Percentiles rank a stretch among this genome's conserved stretches.
Conservation (phyloP, 2,329 filamentous ascomycete species). For the Dothidotthia symphoricarpi region DNA sequence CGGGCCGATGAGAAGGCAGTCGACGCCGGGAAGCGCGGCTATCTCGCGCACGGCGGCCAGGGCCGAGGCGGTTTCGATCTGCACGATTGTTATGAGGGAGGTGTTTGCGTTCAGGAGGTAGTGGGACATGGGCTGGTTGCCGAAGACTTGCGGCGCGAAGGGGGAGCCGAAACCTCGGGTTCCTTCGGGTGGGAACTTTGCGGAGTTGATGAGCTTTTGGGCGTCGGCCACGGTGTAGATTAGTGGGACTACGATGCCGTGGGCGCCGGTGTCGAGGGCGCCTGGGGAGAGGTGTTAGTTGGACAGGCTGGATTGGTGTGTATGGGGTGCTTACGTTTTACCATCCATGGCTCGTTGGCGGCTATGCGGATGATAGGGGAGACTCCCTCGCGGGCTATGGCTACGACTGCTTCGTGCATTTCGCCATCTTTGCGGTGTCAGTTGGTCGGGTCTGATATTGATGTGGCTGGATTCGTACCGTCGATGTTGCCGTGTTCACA, state of each 20-base stretch:
- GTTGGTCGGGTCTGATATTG: too few relatives aligned
- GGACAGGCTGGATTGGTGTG: too few relatives aligned
- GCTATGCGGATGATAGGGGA: slow-evolving; percentile 51
- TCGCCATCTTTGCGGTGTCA: slow-evolving; percentile 41
- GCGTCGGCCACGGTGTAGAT: slow-evolving; percentile 56
- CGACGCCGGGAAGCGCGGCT: slow-evolving; percentile 53
- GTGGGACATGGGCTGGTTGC: slow-evolving; percentile 43
- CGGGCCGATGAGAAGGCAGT: slow-evolving; percentile 55
- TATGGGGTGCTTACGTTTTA: slow-evolving; percentile 52
- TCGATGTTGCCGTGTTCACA: slow-evolving; percentile 58
- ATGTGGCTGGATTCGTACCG: too few relatives aligned
- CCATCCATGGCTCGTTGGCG: slow-evolving; percentile 61
- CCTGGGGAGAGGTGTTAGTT: slow-evolving; percentile 26
- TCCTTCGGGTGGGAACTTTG: slow-evolving; percentile 58
- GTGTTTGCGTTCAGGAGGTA: slow-evolving; percentile 58
- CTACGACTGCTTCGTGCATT: slow-evolving; percentile 57
- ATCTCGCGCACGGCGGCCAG: slow-evolving; percentile 48
- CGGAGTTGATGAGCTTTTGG: slow-evolving; percentile 50
- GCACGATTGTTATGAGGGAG: slow-evolving; percentile 51
- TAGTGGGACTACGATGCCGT: slow-evolving; percentile 57
- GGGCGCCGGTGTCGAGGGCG: slow-evolving; percentile 59
- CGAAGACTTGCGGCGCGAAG: slow-evolving; percentile 51
- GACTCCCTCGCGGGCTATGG: slow-evolving; percentile 47
- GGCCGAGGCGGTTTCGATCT: slow-evolving; percentile 48
- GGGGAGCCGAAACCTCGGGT: slow-evolving; percentile 58